A percentile compares a stretch with the other conserved stretches of the same genome.
Evolutionary conservation across 352 stramenopile species (phyloP).

Genomic region (Phytophthora sp.): DNA sequence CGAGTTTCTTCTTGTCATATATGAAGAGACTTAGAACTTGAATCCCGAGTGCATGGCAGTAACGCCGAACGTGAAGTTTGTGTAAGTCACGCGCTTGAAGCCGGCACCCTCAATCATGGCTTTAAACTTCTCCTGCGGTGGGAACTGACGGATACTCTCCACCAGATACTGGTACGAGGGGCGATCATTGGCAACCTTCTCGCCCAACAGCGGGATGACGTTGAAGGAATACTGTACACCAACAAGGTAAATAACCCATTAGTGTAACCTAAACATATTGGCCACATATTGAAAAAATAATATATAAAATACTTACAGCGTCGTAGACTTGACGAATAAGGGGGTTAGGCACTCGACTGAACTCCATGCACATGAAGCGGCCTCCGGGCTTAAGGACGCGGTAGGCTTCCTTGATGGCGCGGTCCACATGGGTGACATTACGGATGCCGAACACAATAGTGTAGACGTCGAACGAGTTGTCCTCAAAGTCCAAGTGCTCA

Average conservation of each 20-base stretch:
- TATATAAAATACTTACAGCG: slow-evolving; percentile 48
- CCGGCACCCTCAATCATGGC: slow-evolving; percentile 94
- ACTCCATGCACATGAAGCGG: slow-evolving; percentile 99
- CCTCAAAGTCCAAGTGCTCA: slow-evolving; percentile 94
- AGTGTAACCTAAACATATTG: too few relatives aligned
- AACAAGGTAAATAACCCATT: slow-evolving; percentile 8
- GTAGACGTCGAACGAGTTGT: slow-evolving; percentile 98
- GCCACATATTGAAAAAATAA: background rate
- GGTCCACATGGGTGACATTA: slow-evolving; percentile 98
- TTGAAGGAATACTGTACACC: slow-evolving; percentile 95
- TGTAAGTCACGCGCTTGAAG: slow-evolving; percentile 94
- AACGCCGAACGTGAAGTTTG: slow-evolving; percentile 97
- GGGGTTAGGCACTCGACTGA: slow-evolving; percentile 94
- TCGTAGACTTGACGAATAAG: slow-evolving; percentile 96
- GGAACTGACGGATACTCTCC: slow-evolving; percentile 99
- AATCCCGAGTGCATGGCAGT: slow-evolving; percentile 98
- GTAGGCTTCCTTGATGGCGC: slow-evolving; percentile 94
- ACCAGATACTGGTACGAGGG: slow-evolving; percentile 99
- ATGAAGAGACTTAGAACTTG: slow-evolving; percentile 74
- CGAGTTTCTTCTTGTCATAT: slow-evolving; percentile 6
- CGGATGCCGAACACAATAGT: slow-evolving; percentile 99
- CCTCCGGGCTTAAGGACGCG: slow-evolving; percentile 96
- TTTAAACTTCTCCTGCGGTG: slow-evolving; percentile 96
- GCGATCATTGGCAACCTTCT: slow-evolving; percentile 96
- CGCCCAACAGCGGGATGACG: slow-evolving; percentile 95